phyloP scores from a whole-genome alignment of 805 yeast species.

The Starmerella asiatica region DNA sequence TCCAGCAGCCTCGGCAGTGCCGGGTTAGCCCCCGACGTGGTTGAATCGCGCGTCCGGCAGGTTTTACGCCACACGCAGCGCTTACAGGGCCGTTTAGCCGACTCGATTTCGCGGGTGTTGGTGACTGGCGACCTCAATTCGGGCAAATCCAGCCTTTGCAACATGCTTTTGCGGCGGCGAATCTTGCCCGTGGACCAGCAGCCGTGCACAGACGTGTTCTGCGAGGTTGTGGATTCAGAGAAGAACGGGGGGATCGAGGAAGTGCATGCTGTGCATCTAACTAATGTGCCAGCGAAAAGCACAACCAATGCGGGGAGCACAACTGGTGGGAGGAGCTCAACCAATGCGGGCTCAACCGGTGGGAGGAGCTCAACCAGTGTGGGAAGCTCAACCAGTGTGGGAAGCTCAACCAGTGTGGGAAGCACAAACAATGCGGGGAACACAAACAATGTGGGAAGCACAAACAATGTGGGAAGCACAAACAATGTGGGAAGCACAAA shows the following conservation, averaged over 20 bases:
- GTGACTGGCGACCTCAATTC: conserved; percentile 96
- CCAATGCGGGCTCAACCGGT: neutral
- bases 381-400: neutral
- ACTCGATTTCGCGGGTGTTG: conserved; percentile 82
- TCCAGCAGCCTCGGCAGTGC: conserved; percentile 40
- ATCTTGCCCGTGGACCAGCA: conserved; percentile 92
- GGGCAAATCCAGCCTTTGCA: conserved; percentile 92
- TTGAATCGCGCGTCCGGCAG: conserved; percentile 53
- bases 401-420: neutral
- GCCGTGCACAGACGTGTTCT: conserved; percentile 92
- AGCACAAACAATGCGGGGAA: neutral
- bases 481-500: neutral
- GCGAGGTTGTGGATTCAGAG: conserved; percentile 79
- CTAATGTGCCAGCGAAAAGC: too few species aligned
- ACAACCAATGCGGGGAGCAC: neutral
- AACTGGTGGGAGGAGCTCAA: neutral
- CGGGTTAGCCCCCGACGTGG: conserved; percentile 47
- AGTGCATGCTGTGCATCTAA: conserved; percentile 63
- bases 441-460: neutral
- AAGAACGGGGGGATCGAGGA: conserved; percentile 69
- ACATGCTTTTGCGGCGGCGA: conserved; percentile 64
- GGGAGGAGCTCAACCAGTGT: neutral
- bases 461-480: neutral
- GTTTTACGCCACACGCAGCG: conserved; percentile 55
- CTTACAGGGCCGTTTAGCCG: conserved; percentile 71